Conservation (phyloP, 169 alveolate species). For the Babesia bigemina region DNA sequence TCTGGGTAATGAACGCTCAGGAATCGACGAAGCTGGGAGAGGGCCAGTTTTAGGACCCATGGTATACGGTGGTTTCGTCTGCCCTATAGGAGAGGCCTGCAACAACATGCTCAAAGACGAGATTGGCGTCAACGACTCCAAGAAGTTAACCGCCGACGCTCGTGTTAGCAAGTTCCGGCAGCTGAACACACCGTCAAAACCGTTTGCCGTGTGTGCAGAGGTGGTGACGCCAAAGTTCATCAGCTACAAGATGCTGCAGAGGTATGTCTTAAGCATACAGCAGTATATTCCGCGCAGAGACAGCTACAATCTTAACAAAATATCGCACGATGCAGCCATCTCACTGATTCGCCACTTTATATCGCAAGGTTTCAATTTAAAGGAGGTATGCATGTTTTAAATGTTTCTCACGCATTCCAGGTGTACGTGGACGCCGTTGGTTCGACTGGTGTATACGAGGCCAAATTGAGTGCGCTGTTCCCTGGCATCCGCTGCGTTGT, state of each 20-base stretch:
- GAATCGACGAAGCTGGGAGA: slow-evolving; percentile 99
- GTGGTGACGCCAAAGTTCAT: slow-evolving; percentile 83
- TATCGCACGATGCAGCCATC: slow-evolving; percentile 90
- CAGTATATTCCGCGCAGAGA: slow-evolving; percentile 63
- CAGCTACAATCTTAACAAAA: slow-evolving; percentile 86
- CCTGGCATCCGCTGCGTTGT: slow-evolving; percentile 86
- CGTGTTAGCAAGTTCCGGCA: slow-evolving; percentile 82
- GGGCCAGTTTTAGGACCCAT: slow-evolving; percentile 99
- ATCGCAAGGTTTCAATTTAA: slow-evolving; percentile 54
- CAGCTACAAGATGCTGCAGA: slow-evolving; percentile 84
- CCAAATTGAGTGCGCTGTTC: slow-evolving; percentile 76
- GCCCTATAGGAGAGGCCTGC: slow-evolving; percentile 81
- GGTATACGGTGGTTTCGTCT: slow-evolving; percentile 95
- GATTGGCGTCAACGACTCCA: slow-evolving; percentile 87
- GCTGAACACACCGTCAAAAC: slow-evolving; percentile 66
- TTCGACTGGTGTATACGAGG: slow-evolving; percentile 86
- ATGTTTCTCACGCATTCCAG: slow-evolving; percentile 14
- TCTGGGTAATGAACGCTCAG: slow-evolving; percentile 66
- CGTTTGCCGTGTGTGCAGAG: slow-evolving; percentile 80
- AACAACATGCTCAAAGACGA: slow-evolving; percentile 69
- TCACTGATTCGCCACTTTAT: slow-evolving; percentile 76
- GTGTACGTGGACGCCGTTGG: slow-evolving; percentile 96
- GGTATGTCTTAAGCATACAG: slow-evolving; percentile 42
- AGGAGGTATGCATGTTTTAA: slow-evolving; percentile 20
- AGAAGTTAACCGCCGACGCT: slow-evolving; percentile 81